phyloP scores from a whole-genome alignment of 805 yeast genomes.

The Lachancea waltii region DNA sequence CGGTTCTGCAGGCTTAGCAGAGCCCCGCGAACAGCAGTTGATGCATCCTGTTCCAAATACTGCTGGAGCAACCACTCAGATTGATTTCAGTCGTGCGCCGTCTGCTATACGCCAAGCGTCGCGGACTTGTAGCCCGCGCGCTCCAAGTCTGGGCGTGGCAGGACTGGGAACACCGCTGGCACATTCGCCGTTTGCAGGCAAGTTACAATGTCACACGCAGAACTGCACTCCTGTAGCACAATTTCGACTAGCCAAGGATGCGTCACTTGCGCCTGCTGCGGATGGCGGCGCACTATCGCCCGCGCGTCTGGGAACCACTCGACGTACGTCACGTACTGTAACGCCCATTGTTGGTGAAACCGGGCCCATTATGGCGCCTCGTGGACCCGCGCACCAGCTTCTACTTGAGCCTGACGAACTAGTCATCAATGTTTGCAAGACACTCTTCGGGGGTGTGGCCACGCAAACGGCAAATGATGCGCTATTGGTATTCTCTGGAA shows the following conservation, averaged over 20 bases:
- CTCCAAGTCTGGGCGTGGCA: constrained; percentile 1
- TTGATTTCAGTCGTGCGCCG: not conserved
- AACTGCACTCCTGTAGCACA: constrained; percentile 3
- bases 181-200: not conserved
- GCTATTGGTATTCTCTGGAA: constrained; percentile 18
- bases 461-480: constrained; percentile 25
- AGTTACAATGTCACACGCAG: not conserved
- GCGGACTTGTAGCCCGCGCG: constrained; percentile 5
- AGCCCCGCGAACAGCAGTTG: constrained; percentile 1
- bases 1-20: not conserved
- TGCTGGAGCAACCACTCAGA: not conserved
- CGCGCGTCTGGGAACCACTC: not conserved
- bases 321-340: constrained; percentile 1
- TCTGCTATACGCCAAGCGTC: constrained; percentile 3
- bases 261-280: not conserved
- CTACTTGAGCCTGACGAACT: constrained; percentile 28
- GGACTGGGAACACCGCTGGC: not conserved
- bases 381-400: constrained; percentile 8
- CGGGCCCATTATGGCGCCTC: no score
- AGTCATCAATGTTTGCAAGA: constrained; percentile 21
- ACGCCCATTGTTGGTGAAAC: not conserved
- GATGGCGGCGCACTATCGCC: constrained; percentile 3
- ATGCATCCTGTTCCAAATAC: constrained; percentile 4
- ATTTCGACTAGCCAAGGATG: not conserved
- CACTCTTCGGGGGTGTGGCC: constrained; percentile 23